Evolutionary conservation across 164 flowering plant species (phyloP), one percentile per base, ranked within the genome.

Genomic region (Magnolia officinalis): DNA sequence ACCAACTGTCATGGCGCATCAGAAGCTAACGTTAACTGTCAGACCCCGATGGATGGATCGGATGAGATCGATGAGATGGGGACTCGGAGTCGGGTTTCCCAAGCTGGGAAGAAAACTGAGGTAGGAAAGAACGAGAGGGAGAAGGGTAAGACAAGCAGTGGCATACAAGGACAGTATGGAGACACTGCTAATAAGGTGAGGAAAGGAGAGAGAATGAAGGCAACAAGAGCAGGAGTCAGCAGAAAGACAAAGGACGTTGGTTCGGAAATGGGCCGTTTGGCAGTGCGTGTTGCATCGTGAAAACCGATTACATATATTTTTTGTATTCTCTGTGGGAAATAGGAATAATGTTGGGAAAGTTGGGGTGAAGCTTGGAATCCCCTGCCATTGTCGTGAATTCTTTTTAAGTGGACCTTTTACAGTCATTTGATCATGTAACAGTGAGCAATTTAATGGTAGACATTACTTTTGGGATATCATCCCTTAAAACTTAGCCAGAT

Each of bases 231-330:
- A 23, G 29, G 63, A 5, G 71, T 66, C 26, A 24, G 50, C 37
- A 67, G 59, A n/a, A 75, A 75, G 64, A 72, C 21, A 10, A 75
- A 67, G 29, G 77, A 63, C 8, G 19, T 75, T 24, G 67, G 66
- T 61, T 59, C 72, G 21, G 73, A 21, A 10, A 59, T 52, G 77
- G 51, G 66, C 31, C 14, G 6, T 52, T 75, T 67, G 23, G 64
- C 65, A 55, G 77, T 31, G 26, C 71, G 20, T 29, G 72, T 67
- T 26, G 77, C 77, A 71, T 75, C 77, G 8, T 75, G 26, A 75
- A 16, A 7, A 24, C 31, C 2, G 21, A 8, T 68, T 8, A 29
- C 16, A 4, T 26, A 13, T 67, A 29, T 67, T 26, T 49, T 68
- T 68, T 26, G 71, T 19, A 45, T 55, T 11, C 18, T 55, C 61